Percentiles rank a stretch among this genome's conserved stretches.
Conservation (phyloP, 1,284 basidiomycete genomes). For the Ceratobasidium papillatum region DNA sequence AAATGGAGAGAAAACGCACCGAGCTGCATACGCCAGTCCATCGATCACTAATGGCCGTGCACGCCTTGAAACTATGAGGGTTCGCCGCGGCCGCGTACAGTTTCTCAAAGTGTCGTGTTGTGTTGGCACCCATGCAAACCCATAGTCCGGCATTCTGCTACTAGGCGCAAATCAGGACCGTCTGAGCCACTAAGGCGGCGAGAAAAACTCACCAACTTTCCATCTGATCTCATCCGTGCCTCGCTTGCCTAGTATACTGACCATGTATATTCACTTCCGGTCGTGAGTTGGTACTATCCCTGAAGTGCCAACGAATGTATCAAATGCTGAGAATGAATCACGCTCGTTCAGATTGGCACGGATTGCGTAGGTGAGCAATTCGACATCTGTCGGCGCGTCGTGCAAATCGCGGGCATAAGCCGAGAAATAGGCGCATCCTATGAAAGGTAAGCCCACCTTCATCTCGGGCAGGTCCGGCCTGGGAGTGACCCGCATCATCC, state of each 20-base stretch:
- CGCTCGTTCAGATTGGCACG: constrained; percentile 69
- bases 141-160: constrained; percentile 88
- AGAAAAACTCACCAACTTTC: not conserved
- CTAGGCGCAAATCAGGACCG: constrained; percentile 49
- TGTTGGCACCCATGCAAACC: constrained; percentile 68
- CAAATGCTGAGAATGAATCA: constrained; percentile 82
- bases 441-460: constrained; percentile 60
- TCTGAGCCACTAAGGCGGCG: too few species aligned
- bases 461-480: constrained; percentile 77
- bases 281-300: constrained; percentile 90
- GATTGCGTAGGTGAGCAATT: constrained; percentile 77
- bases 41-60: constrained; percentile 62
- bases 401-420: constrained; percentile 52
- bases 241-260: constrained; percentile 77
- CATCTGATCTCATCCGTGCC: constrained; percentile 59
- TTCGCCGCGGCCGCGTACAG: constrained; percentile 62
- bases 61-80: constrained; percentile 77
- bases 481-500: constrained; percentile 82
- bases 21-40: constrained; percentile 7
- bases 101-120: constrained; percentile 62
- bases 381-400: constrained; percentile 74
- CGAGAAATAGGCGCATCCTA: too few species aligned
- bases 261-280: constrained; percentile 78
- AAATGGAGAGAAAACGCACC: not conserved
- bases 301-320: constrained; percentile 92